Percentiles rank a stretch among this genome's conserved stretches.
These are phyloP conservation scores for Herpetospermum pedunculosum DNA, from an alignment of 306 rosid genomes.

Conservation along the genomic window DNA sequence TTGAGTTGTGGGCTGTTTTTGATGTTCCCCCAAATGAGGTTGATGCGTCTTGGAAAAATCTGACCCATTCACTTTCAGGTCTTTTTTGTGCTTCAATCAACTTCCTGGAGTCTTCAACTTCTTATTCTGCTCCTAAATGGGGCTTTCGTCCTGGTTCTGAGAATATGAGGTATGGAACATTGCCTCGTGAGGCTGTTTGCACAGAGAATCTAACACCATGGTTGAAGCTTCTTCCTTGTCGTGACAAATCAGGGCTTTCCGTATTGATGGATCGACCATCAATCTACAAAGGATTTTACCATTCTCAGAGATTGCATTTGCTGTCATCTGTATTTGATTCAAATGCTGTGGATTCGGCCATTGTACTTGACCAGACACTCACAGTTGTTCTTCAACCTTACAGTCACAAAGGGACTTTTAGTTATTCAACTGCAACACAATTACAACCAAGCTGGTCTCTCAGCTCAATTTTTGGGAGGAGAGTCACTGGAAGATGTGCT, in stretches of 20 bases:
- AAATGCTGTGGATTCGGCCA: conserved; percentile 33
- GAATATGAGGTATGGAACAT: conserved; percentile 64
- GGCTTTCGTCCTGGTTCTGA: conserved; percentile 47
- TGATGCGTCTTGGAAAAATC: conserved; percentile 82
- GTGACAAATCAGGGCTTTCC: conserved; percentile 85
- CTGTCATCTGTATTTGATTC: conserved; percentile 22
- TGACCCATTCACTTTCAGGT: conserved; percentile 82
- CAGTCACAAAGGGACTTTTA: conserved; percentile 21
- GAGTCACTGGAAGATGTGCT: conserved; percentile 56
- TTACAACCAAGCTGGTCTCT: conserved; percentile 83
- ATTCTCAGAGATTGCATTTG: conserved; percentile 70
- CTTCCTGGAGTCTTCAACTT: conserved; percentile 80
- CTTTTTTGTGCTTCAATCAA: conserved; percentile 94
- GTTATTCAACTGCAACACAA: conserved; percentile 25
- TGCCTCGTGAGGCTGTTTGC: conserved; percentile 98
- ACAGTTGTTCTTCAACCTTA: conserved; percentile 71
- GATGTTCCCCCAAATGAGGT: conserved; percentile 54
- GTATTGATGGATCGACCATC: conserved; percentile 84
- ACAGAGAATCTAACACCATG: conserved; percentile 95
- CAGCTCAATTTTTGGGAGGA: conserved; percentile 75
- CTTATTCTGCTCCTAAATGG: conserved; percentile 76
- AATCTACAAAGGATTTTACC: conserved; percentile 84
- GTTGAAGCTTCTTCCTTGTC: conserved; percentile 94
- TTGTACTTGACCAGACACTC: conserved; percentile 74
- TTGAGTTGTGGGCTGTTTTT: conserved; percentile 92